Conservation (phyloP, 257 asterid species). For the Nicotiana otophora region DNA sequence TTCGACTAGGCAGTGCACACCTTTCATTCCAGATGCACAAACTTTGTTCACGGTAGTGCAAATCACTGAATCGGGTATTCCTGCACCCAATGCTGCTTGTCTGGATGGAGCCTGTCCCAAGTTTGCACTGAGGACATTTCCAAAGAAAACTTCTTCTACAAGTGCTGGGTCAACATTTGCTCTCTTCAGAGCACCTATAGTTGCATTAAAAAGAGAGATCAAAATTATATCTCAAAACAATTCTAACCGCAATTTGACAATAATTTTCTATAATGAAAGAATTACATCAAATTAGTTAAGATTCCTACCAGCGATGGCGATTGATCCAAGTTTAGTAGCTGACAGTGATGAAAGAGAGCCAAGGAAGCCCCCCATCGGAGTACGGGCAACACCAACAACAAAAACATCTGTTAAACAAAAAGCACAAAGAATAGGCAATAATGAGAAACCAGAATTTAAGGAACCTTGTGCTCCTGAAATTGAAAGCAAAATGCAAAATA, state of each 20-base stretch:
- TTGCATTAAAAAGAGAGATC: background rate
- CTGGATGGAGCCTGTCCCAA: conserved; percentile 99
- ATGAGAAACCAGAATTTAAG: background rate
- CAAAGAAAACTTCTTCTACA: conserved; percentile 84
- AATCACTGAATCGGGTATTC: conserved; percentile 71
- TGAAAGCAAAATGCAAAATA: background rate
- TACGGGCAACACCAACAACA: conserved; percentile 89
- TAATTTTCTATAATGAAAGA: background rate
- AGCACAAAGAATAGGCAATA: background rate
- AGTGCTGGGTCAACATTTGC: conserved; percentile 83
- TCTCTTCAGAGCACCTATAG: conserved; percentile 80
- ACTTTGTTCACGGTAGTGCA: conserved; percentile 93
- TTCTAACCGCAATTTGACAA: background rate
- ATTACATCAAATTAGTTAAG: background rate
- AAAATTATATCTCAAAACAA: background rate
- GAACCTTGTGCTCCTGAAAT: background rate
- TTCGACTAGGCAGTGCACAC: conserved; percentile 22
- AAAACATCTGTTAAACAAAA: conserved; percentile 58
- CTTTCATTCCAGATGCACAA: conserved; percentile 99
- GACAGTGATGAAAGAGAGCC: conserved; percentile 84
- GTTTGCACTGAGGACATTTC: conserved; percentile 92
- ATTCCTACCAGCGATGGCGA: conserved; percentile 71
- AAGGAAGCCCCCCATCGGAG: conserved; percentile 94
- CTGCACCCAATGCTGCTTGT: conserved; percentile 94
- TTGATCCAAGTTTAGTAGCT: conserved; percentile 91